Evolutionary conservation across 768 basidiomycete genomes (phyloP).

Genomic region (Podaxis mareebaensis): DNA sequence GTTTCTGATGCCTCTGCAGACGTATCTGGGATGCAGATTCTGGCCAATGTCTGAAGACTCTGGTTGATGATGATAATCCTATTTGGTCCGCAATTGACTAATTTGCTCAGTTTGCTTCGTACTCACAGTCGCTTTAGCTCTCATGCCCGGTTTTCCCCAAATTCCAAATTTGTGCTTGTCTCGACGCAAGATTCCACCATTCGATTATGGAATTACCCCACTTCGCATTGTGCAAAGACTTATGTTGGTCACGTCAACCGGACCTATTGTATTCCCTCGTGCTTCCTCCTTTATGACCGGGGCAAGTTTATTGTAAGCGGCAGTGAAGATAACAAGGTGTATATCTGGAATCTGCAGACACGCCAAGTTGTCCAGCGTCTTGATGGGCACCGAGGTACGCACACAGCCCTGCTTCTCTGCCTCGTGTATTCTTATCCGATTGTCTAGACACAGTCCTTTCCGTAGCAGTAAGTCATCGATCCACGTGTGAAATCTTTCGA

Average conservation of each 20-base stretch:
- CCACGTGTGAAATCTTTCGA: slow-evolving; percentile 4
- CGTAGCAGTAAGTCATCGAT: slow-evolving; percentile 57
- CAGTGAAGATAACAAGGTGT: slow-evolving; percentile 86
- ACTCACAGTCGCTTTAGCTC: slow-evolving; percentile 49
- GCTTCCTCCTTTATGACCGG: slow-evolving; percentile 52
- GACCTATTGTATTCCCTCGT: slow-evolving; percentile 76
- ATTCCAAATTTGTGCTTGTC: slow-evolving; percentile 85
- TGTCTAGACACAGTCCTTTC: slow-evolving; percentile 67
- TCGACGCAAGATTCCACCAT: slow-evolving; percentile 95
- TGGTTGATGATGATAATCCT: slow-evolving; percentile 96
- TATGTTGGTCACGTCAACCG: slow-evolving; percentile 86
- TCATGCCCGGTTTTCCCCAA: slow-evolving; percentile 89
- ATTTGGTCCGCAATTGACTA: slow-evolving; percentile 58
- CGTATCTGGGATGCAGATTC: slow-evolving; percentile 98
- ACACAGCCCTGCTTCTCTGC: not conserved
- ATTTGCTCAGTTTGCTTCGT: not conserved
- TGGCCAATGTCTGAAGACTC: slow-evolving; percentile 95
- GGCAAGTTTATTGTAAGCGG: slow-evolving; percentile 82
- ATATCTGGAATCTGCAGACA: slow-evolving; percentile 88
- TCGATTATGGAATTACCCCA: slow-evolving; percentile 92
- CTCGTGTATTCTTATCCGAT: slow-evolving; percentile 9
- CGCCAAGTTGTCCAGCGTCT: slow-evolving; percentile 73
- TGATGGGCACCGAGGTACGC: slow-evolving; percentile 78
- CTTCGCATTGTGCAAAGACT: slow-evolving; percentile 89
- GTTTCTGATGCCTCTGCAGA: slow-evolving; percentile 40